Evolutionary conservation across 257 asterid genomes (phyloP).

Genomic region (Solanum pinnatisectum): DNA sequence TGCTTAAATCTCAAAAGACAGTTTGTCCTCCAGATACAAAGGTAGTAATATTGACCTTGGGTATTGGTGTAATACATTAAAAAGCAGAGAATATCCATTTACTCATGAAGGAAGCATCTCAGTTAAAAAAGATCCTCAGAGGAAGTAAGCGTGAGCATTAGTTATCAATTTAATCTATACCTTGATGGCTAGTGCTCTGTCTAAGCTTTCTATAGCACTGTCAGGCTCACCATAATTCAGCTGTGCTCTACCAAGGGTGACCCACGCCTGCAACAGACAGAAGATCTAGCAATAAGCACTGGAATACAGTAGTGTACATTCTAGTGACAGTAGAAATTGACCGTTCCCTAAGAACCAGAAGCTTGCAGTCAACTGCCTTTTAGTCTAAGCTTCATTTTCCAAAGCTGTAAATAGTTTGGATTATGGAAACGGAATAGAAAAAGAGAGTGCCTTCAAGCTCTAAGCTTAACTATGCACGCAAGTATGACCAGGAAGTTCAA

Average conservation of each 20-base stretch:
- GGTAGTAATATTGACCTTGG: neutral
- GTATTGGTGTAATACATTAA: neutral
- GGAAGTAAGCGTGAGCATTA: neutral
- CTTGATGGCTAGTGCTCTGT: slow-evolving; percentile 73
- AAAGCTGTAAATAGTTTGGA: neutral
- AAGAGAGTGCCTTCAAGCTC: neutral
- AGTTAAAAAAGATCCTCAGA: neutral
- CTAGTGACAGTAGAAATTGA: neutral
- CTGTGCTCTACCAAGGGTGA: slow-evolving; percentile 89
- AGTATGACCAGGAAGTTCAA: neutral
- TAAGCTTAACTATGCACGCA: neutral
- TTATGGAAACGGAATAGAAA: neutral
- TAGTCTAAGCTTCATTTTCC: neutral
- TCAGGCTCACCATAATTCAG: slow-evolving; percentile 91
- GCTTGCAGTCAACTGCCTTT: neutral
- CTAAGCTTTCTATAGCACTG: slow-evolving; percentile 72
- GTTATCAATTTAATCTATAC: slow-evolving; percentile 12
- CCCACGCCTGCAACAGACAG: slow-evolving; percentile 58
- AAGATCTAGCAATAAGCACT: neutral
- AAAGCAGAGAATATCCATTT: neutral
- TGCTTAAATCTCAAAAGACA: neutral
- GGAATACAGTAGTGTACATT: neutral
- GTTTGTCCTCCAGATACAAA: neutral
- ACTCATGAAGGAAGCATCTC: neutral
- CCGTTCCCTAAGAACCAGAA: neutral